These are phyloP conservation scores for Argentina anserina DNA, from an alignment of 306 rosid species.

Conservation along the genomic window DNA sequence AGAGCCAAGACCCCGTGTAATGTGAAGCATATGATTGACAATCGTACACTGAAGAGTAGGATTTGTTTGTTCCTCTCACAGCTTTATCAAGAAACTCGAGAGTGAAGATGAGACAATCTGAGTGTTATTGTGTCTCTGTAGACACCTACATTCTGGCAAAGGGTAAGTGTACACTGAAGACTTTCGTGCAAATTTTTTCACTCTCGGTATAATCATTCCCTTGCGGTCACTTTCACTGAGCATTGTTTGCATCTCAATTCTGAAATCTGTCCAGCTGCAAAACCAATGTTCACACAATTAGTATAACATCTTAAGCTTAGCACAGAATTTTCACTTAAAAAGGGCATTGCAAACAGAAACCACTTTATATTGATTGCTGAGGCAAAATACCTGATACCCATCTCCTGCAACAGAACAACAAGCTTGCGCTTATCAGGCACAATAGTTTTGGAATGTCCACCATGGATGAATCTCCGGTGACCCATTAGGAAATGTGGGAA, in stretches of 20 bases:
- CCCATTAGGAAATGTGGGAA: constrained; percentile 99
- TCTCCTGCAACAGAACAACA: constrained; percentile 61
- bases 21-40: background rate
- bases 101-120: constrained; percentile 27
- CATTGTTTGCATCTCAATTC: constrained; percentile 81
- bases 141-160: constrained; percentile 90
- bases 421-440: constrained; percentile 93
- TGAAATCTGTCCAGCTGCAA: constrained; percentile 84
- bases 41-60: constrained; percentile 17
- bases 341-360: constrained; percentile 1
- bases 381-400: constrained; percentile 49
- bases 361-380: background rate
- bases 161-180: constrained; percentile 90
- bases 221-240: constrained; percentile 84
- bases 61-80: constrained; percentile 25
- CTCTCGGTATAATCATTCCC: constrained; percentile 86
- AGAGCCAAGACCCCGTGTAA: constrained; percentile 21
- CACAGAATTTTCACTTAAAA: background rate
- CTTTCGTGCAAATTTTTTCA: constrained; percentile 78
- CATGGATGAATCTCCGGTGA: constrained; percentile 73
- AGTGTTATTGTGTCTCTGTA: constrained; percentile 46
- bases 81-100: constrained; percentile 25
- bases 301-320: background rate
- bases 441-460: constrained; percentile 87
- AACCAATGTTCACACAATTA: constrained; percentile 8